Percentiles rank a stretch among this genome's conserved stretches.
phyloP scores from a whole-genome alignment of 768 basidiomycete genomes.

The Thelephora aurantiotincta region DNA sequence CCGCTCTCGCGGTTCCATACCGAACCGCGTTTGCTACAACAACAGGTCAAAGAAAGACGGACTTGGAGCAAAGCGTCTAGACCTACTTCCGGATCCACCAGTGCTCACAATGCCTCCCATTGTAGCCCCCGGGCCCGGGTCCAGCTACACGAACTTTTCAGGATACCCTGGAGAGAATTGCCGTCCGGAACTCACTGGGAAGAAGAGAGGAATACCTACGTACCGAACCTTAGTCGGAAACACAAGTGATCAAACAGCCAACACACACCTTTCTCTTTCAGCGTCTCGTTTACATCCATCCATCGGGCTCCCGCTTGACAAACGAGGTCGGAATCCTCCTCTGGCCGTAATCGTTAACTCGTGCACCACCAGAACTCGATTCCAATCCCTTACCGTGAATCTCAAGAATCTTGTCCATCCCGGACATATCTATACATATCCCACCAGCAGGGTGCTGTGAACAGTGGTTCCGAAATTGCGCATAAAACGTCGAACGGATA shows the following conservation, averaged over 20 bases:
- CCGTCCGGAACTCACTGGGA: conserved; percentile 40
- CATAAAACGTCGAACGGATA: not conserved
- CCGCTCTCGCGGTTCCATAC: conserved; percentile 80
- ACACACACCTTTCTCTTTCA: conserved; percentile 41
- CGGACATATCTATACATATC: conserved; percentile 67
- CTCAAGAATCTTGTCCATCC: conserved; percentile 67
- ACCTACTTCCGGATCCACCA: conserved; percentile 71
- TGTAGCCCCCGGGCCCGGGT: conserved; percentile 68
- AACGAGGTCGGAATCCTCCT: conserved; percentile 56
- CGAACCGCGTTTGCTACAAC: conserved; percentile 61
- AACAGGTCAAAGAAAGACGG: not conserved
- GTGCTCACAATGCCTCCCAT: conserved; percentile 82
- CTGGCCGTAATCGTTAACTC: conserved; percentile 17
- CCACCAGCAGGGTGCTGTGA: conserved; percentile 28
- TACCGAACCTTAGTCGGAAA: not conserved
- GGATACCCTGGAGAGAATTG: not conserved
- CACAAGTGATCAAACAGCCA: not conserved
- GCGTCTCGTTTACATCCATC: conserved; percentile 56
- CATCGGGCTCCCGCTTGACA: conserved; percentile 64
- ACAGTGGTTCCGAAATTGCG: not conserved
- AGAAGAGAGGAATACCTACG: conserved; percentile 67
- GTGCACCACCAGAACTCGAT: not conserved
- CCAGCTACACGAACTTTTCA: conserved; percentile 30
- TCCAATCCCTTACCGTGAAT: conserved; percentile 43
- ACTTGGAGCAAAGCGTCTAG: conserved; percentile 4